phyloP scores from a whole-genome alignment of 305 asterid genomes.

The Fraxinus albicans region DNA sequence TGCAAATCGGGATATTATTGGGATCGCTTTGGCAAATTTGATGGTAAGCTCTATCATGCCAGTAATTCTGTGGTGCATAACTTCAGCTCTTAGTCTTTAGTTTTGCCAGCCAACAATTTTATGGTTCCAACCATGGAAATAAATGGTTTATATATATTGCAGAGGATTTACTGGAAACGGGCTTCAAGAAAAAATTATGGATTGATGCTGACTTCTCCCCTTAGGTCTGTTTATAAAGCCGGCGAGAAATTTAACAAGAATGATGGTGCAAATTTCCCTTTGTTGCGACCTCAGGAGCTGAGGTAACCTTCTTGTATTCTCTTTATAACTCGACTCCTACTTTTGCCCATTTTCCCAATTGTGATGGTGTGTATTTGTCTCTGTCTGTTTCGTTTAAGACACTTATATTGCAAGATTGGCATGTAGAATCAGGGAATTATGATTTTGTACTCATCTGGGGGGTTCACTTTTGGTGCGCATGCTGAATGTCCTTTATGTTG shows the following conservation, averaged over 20 bases:
- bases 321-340: slow-evolving; percentile 20
- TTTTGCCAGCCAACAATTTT: not conserved
- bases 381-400: slow-evolving; percentile 55
- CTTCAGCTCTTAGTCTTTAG: not conserved
- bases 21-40: slow-evolving; percentile 94
- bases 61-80: not conserved
- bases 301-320: slow-evolving; percentile 46
- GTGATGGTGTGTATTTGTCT: slow-evolving; percentile 37
- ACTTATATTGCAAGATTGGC: not conserved
- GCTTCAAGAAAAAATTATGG: slow-evolving; percentile 78
- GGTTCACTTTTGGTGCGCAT: not conserved
- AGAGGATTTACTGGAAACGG: slow-evolving; percentile 98
- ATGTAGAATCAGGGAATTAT: not conserved
- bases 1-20: slow-evolving; percentile 78
- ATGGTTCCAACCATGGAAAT: slow-evolving; percentile 2
- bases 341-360: slow-evolving; percentile 24
- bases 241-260: slow-evolving; percentile 48
- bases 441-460: not conserved
- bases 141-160: slow-evolving; percentile 27
- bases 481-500: not conserved
- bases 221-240: slow-evolving; percentile 61
- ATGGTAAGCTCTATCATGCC: slow-evolving; percentile 52
- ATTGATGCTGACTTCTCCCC: slow-evolving; percentile 92
- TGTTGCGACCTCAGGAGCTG: slow-evolving; percentile 88
- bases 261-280: slow-evolving; percentile 48